Conservation (phyloP, 371 early-diverging fungal species). For the Funneliformis caledonium region DNA sequence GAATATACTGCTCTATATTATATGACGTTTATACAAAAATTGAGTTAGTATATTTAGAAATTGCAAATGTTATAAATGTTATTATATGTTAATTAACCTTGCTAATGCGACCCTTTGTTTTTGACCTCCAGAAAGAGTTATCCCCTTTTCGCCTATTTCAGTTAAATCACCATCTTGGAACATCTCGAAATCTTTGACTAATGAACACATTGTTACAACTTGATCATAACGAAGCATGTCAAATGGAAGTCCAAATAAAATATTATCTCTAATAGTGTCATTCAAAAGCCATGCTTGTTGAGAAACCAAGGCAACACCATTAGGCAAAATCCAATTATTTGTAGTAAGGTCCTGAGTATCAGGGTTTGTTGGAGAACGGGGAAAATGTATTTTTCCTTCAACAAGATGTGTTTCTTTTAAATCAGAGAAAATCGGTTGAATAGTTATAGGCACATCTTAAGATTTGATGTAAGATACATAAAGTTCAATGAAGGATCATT, state of each 20-base stretch:
- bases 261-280: slow-evolving; percentile 82
- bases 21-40: neutral
- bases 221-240: slow-evolving; percentile 67
- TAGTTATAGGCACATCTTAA: slow-evolving; percentile 54
- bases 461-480: neutral
- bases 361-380: slow-evolving; percentile 49
- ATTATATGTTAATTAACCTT: slow-evolving; percentile 44
- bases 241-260: slow-evolving; percentile 77
- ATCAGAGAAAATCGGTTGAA: neutral
- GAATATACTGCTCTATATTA: slow-evolving; percentile 70
- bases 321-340: slow-evolving; percentile 38
- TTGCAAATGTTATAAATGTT: neutral
- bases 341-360: neutral
- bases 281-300: slow-evolving; percentile 90
- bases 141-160: slow-evolving; percentile 75
- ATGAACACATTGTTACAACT: slow-evolving; percentile 64
- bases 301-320: slow-evolving; percentile 73
- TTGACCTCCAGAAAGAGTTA: slow-evolving; percentile 71
- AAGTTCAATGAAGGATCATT: neutral
- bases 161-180: slow-evolving; percentile 84
- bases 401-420: slow-evolving; percentile 48
- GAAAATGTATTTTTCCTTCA: slow-evolving; percentile 52
- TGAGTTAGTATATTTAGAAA: neutral
- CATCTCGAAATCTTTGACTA: slow-evolving; percentile 75
- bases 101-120: slow-evolving; percentile 78